These are phyloP conservation scores for Thyridium curvatum DNA, from an alignment of 2,329 filamentous ascomycete species.

Conservation along the genomic window DNA sequence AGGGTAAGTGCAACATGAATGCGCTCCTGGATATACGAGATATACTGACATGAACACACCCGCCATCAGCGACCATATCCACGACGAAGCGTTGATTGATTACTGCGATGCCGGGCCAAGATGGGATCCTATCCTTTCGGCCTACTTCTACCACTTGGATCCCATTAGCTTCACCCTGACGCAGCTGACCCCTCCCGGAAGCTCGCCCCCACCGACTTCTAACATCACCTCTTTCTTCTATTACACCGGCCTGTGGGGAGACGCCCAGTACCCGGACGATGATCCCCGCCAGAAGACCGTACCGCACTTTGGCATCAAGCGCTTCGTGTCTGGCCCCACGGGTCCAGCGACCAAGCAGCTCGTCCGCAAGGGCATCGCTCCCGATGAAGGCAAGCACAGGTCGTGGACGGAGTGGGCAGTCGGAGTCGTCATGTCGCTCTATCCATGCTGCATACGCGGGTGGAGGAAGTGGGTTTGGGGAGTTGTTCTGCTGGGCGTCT, in stretches of 20 bases:
- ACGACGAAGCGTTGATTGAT: slow-evolving; percentile 23
- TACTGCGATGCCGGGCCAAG: slow-evolving; percentile 23
- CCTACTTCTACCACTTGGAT: no score
- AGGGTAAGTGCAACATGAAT: slow-evolving; percentile 15
- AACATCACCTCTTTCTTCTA: slow-evolving; percentile 27
- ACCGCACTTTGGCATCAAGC: slow-evolving; percentile 22
- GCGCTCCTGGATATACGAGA: no score
- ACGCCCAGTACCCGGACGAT: slow-evolving; percentile 19
- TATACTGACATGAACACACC: no score
- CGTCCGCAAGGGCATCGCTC: slow-evolving; percentile 21
- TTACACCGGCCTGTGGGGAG: slow-evolving; percentile 25
- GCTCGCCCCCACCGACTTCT: slow-evolving; percentile 11
- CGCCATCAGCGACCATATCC: slow-evolving; percentile 20
- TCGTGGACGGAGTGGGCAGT: slow-evolving; percentile 21
- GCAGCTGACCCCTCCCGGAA: no score
- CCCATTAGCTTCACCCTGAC: no score
- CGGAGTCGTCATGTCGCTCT: slow-evolving; percentile 17
- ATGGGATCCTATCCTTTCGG: slow-evolving; percentile 23
- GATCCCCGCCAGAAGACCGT: slow-evolving; percentile 24
- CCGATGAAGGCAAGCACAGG: slow-evolving; percentile 14
- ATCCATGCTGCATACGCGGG: slow-evolving; percentile 25
- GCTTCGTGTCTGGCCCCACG: slow-evolving; percentile 22
- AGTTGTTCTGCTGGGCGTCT: slow-evolving; percentile 6
- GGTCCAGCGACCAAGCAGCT: slow-evolving; percentile 25
- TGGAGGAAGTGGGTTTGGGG: slow-evolving; percentile 23